These are phyloP conservation scores for Sporothrix sp. DNA, from an alignment of 2,329 filamentous ascomycete species.

Conservation along the genomic window DNA sequence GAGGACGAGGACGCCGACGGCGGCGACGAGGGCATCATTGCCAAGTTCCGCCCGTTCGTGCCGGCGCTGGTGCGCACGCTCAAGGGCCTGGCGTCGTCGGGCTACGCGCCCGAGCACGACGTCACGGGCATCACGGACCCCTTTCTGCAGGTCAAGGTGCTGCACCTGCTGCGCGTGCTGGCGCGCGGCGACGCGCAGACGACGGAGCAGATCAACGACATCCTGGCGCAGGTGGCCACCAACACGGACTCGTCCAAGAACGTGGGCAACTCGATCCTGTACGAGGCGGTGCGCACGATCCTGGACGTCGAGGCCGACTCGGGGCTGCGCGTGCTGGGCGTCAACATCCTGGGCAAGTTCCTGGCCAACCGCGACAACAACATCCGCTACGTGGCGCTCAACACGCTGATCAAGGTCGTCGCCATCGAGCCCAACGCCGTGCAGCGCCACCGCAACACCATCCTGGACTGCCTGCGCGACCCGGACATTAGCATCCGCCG, in stretches of 20 bases:
- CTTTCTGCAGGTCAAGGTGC: slow-evolving; percentile 93
- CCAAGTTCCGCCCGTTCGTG: slow-evolving; percentile 83
- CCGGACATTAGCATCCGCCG: slow-evolving; percentile 96
- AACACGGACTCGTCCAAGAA: slow-evolving; percentile 99
- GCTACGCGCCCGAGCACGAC: slow-evolving; percentile 95
- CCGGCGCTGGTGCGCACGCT: slow-evolving; percentile 78
- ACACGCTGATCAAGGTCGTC: slow-evolving; percentile 95
- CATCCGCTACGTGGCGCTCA: slow-evolving; percentile 94
- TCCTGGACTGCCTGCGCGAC: slow-evolving; percentile 88
- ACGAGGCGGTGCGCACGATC: slow-evolving; percentile 94
- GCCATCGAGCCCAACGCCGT: slow-evolving; percentile 97
- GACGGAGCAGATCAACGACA: slow-evolving; percentile 97
- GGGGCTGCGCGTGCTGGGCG: slow-evolving; percentile 82
- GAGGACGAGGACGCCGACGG: slow-evolving; percentile 88
- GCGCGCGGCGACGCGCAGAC: slow-evolving; percentile 77
- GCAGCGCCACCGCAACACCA: slow-evolving; percentile 93
- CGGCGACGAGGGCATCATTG: slow-evolving; percentile 79
- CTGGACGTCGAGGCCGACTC: slow-evolving; percentile 97
- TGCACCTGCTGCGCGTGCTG: slow-evolving; percentile 75
- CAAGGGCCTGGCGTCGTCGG: slow-evolving; percentile 86
- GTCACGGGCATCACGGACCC: slow-evolving; percentile 97
- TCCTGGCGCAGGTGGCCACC: slow-evolving; percentile 90
- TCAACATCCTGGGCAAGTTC: slow-evolving; percentile 95
- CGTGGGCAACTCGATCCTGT: slow-evolving; percentile 94
- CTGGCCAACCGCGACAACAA: slow-evolving; percentile 98